phyloP scores from a whole-genome alignment of 2,329 filamentous ascomycete genomes.

The Ilyonectria mors-panacis region DNA sequence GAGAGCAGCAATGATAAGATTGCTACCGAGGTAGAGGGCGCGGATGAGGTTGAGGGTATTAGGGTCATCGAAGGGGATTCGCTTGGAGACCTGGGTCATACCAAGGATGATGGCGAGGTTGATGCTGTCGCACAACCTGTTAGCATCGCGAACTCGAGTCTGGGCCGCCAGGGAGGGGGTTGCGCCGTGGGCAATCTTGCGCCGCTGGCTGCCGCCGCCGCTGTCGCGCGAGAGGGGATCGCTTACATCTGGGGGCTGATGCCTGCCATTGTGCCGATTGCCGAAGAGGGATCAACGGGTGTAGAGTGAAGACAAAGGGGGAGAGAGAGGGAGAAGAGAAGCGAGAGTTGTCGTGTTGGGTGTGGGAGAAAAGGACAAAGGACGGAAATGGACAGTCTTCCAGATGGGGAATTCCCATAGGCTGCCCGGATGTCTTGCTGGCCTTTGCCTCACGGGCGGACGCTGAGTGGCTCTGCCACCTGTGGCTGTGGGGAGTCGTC shows the following conservation, averaged over 20 bases:
- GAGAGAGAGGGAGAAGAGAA: slow-evolving; percentile 15
- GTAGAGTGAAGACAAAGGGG: slow-evolving; percentile 13
- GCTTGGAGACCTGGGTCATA: slow-evolving; percentile 99
- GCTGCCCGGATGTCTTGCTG: slow-evolving; percentile 44
- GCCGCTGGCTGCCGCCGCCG: slow-evolving; percentile 5
- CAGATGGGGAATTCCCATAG: slow-evolving; percentile 30
- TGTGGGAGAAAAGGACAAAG: slow-evolving; percentile 32
- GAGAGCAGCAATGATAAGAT: slow-evolving; percentile 86
- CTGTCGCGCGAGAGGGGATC: slow-evolving; percentile 16
- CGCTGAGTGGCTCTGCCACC: slow-evolving; percentile 19
- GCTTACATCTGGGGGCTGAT: slow-evolving; percentile 76
- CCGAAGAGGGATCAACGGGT: slow-evolving; percentile 20
- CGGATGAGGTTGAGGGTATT: slow-evolving; percentile 70
- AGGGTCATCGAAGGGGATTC: slow-evolving; percentile 92
- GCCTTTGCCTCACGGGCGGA: slow-evolving; percentile 40
- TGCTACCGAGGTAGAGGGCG: slow-evolving; percentile 70
- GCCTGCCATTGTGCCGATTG: slow-evolving; percentile 67
- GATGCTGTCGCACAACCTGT: slow-evolving; percentile 70
- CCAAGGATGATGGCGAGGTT: slow-evolving; percentile 95
- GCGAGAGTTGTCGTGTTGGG: slow-evolving; percentile 23
- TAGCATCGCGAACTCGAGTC: slow-evolving; percentile 38
- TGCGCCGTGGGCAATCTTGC: slow-evolving; percentile 36
- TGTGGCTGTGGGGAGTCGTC: slow-evolving; percentile 16
- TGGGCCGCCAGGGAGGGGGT: slow-evolving; percentile 38
- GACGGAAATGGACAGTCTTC: slow-evolving; percentile 34